Percentiles rank a stretch among this genome's conserved stretches.
phyloP scores from a whole-genome alignment of 352 stramenopile species.

The Pythium grandisporangium region DNA sequence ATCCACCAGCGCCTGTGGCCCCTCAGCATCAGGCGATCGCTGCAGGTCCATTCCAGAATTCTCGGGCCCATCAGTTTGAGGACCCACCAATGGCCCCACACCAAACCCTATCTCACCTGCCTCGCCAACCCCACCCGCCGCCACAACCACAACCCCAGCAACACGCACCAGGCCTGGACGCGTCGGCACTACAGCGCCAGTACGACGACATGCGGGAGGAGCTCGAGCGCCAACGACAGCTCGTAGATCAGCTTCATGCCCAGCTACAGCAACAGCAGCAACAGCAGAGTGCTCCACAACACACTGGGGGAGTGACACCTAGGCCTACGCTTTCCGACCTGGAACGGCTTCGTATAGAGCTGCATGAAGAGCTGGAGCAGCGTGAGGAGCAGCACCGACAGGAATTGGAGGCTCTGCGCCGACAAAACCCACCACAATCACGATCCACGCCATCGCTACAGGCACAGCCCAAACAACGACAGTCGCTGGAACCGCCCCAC shows the following conservation, averaged over 20 bases:
- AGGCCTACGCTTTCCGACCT: slow-evolving; percentile 35
- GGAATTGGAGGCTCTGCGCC: slow-evolving; percentile 26
- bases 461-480: slow-evolving; percentile 5
- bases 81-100: slow-evolving; percentile 13
- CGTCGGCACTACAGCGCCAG: slow-evolving; percentile 20
- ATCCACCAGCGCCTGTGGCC: neutral
- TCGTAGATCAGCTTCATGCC: slow-evolving; percentile 44
- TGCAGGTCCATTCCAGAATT: slow-evolving; percentile 45
- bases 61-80: slow-evolving; percentile 40
- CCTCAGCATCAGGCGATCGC: slow-evolving; percentile 6
- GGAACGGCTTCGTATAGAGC: slow-evolving; percentile 41
- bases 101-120: neutral
- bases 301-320: neutral
- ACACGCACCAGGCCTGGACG: slow-evolving; percentile 5
- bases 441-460: slow-evolving; percentile 1
- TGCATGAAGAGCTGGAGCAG: slow-evolving; percentile 37
- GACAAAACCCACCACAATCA: slow-evolving; percentile 15
- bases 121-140: neutral
- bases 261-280: slow-evolving; percentile 36
- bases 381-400: slow-evolving; percentile 36
- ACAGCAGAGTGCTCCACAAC: slow-evolving; percentile 10
- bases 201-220: slow-evolving; percentile 51
- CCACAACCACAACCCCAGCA: slow-evolving; percentile 1
- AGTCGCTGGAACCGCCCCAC: neutral
- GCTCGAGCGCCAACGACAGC: slow-evolving; percentile 29